Evolutionary conservation across 2,329 filamentous ascomycete genomes (phyloP).

Genomic region (Colletotrichum noveboracense): DNA sequence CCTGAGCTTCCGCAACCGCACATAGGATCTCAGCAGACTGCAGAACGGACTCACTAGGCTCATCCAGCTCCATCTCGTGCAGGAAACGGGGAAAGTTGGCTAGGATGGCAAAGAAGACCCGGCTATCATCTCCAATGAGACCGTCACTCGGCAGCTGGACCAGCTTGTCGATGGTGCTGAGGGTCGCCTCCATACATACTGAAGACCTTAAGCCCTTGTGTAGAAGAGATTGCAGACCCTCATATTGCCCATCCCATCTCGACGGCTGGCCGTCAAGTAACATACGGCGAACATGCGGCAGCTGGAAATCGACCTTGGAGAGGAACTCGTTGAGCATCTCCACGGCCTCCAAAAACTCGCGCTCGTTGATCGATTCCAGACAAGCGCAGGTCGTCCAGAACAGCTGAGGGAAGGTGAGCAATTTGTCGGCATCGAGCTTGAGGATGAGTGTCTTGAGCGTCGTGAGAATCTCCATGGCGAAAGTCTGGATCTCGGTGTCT

Average conservation of each 20-base stretch:
- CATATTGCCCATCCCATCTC: conserved; percentile 88
- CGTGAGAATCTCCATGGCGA: conserved; percentile 96
- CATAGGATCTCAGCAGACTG: conserved; percentile 74
- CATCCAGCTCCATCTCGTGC: conserved; percentile 73
- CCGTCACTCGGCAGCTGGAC: conserved; percentile 79
- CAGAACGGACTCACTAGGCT: conserved; percentile 59
- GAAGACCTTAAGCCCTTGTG: conserved; percentile 94
- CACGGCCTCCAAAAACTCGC: conserved; percentile 89
- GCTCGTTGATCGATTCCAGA: conserved; percentile 94
- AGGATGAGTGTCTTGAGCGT: conserved; percentile 91
- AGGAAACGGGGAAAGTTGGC: conserved; percentile 92
- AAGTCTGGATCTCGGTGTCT: conserved; percentile 91
- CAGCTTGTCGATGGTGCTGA: conserved; percentile 79
- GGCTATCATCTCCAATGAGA: conserved; percentile 81
- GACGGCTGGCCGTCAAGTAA: conserved; percentile 81
- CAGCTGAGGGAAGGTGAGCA: conserved; percentile 90
- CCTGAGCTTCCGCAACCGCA: conserved; percentile 74
- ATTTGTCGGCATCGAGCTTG: conserved; percentile 78
- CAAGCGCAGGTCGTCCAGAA: conserved; percentile 99
- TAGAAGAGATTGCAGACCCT: conserved; percentile 83
- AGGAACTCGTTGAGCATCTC: conserved; percentile 90
- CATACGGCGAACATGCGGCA: conserved; percentile 69
- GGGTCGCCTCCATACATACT: conserved; percentile 76
- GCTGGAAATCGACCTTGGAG: conserved; percentile 80
- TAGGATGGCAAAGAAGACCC: conserved; percentile 84